Base-by-base conservation (phyloP, 148 eudicot genomes). In the Amaranthus cruentus region DNA sequence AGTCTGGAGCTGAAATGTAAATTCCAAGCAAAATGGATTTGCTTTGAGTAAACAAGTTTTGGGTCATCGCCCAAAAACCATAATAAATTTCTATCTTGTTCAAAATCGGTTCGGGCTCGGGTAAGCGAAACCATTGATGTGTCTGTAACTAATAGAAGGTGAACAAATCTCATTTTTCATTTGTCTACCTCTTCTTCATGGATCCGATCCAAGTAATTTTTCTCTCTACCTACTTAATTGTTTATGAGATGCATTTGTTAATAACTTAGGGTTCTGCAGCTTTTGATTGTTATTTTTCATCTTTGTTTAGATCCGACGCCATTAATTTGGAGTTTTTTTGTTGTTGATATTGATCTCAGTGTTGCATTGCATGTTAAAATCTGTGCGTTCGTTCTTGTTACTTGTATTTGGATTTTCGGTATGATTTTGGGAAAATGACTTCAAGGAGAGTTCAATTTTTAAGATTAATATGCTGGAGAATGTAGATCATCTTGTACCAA, bases 161-260 rank as follows among this genome's bases (percentile, higher is more conserved):
- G 38, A 28, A 59, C 13, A 68, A 42, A 9, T 5, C 21, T 12
- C 4, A 53, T 68, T n/a, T 4, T 15, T 1, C n/a, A 13, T 44
- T 62, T n/a, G 14, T 50, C 13, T 9, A 14, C 7, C 55, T 76
- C 55, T 47, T 11, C 72, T 64, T 64, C 71, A 82, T 82, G 84
- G 81, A 82, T 72, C 76, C 75, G 57, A 78, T 78, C 66, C 85
- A 82, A 69, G 85, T 82, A 76, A 75, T 55, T 18, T 66, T 61
- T 70, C 13, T 62, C 28, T 74, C 42, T 79, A 28, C 38, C 38
- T 28, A 28, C 38, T n/a, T 8, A 4, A 28, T 28, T 28, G 38
- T 28, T 28, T 72, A 58, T 8, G 53, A 47, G 10, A 64, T 71
- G 55, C 54, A 62, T 70, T 7, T 38, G 15, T 7, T 53, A 47